phyloP scores from a whole-genome alignment of 192 early-diverging fungal genomes.

The Backusella circina region DNA sequence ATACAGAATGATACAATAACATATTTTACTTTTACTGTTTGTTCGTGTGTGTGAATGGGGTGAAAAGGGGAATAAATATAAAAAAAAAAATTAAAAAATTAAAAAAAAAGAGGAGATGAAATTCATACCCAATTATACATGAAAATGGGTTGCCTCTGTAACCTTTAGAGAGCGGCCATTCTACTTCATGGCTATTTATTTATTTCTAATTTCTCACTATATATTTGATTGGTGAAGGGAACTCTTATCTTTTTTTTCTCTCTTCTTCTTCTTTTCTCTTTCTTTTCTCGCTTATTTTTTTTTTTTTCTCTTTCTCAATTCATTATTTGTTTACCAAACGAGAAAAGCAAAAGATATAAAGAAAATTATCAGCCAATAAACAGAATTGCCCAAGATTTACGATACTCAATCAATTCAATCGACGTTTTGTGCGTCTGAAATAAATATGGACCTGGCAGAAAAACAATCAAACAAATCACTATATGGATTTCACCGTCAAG shows the following conservation, averaged over 20 bases:
- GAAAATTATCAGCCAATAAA: not conserved
- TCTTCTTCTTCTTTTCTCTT: not conserved
- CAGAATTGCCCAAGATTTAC: not conserved
- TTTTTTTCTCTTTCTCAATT: not conserved
- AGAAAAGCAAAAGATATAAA: not conserved
- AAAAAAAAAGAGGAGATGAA: not conserved
- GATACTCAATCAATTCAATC: not conserved
- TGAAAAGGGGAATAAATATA: not conserved
- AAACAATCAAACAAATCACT: constrained; percentile 13
- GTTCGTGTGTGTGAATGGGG: not conserved
- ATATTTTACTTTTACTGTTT: not conserved
- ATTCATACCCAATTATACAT: not conserved
- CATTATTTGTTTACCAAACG: not conserved
- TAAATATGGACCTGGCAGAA: not conserved
- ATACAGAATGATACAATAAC: not conserved
- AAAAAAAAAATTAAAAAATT: not conserved
- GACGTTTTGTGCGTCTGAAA: constrained; percentile 1
- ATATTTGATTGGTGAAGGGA: not conserved
- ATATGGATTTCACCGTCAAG: constrained; percentile 6
- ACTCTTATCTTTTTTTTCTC: not conserved
- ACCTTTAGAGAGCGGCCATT: not conserved
- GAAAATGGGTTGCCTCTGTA: not conserved
- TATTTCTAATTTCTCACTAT: not conserved
- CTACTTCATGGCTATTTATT: not conserved
- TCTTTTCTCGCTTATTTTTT: not conserved